Conservation (phyloP, 2,329 filamentous ascomycete species). For the Alternaria tenuissima region DNA sequence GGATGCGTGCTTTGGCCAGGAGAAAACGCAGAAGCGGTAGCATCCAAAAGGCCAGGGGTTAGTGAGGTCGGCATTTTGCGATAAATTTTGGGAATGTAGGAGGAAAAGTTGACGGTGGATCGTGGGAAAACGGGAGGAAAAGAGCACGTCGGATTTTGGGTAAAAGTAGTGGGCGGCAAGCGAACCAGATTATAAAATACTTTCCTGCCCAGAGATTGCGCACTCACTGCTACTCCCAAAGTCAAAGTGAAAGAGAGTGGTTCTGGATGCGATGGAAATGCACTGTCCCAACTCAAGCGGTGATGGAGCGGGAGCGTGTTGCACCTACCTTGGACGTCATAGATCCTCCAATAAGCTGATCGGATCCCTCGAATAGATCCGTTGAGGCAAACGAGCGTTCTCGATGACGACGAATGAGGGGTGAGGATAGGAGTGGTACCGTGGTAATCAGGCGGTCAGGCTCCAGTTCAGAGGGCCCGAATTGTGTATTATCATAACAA, state of each 20-base stretch:
- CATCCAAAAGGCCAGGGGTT: neutral
- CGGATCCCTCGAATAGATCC: neutral
- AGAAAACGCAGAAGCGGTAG: neutral
- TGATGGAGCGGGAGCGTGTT: neutral
- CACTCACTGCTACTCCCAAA: neutral
- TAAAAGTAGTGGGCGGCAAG: neutral
- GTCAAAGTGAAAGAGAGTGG: neutral
- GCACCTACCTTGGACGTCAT: neutral
- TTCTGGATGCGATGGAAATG: neutral
- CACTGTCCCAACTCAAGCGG: conserved; percentile 1
- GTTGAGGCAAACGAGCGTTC: neutral
- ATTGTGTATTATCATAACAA: conserved; percentile 2
- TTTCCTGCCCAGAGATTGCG: neutral
- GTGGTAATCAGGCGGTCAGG: neutral
- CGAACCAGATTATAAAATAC: neutral
- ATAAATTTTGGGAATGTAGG: neutral
- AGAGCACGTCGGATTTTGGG: neutral
- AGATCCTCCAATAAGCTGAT: neutral
- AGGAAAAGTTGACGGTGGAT: neutral
- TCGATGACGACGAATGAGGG: neutral
- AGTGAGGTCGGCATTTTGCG: neutral
- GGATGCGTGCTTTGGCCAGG: neutral
- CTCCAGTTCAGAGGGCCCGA: conserved; percentile 4
- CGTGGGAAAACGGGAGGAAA: neutral
- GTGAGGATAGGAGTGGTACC: neutral